Evolutionary conservation across 768 basidiomycete species (phyloP).

Genomic region (Crucibulum laeve): DNA sequence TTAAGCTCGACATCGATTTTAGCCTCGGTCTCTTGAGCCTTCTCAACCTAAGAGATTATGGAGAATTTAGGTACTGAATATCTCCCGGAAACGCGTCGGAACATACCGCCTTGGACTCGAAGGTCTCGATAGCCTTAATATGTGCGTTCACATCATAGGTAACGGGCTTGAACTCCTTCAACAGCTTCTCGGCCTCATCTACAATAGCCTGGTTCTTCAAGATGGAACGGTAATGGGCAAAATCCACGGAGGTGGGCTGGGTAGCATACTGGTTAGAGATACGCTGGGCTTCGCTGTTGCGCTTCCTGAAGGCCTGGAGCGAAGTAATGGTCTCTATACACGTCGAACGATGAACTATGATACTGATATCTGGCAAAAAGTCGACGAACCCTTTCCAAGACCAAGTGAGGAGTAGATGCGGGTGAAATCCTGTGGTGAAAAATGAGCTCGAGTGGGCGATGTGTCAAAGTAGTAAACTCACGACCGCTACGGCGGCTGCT

Average conservation of each 20-base stretch:
- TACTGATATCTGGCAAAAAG: not conserved
- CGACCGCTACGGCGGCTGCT: slow-evolving; percentile 65
- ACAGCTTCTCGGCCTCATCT: slow-evolving; percentile 86
- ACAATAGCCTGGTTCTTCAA: slow-evolving; percentile 92
- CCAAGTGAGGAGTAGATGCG: slow-evolving; percentile 80
- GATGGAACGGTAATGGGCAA: slow-evolving; percentile 85
- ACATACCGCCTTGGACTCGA: slow-evolving; percentile 89
- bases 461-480: slow-evolving; percentile 23
- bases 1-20: slow-evolving; percentile 91
- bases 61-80: slow-evolving; percentile 3
- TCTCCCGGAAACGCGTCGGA: not conserved
- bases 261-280: slow-evolving; percentile 56
- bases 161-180: slow-evolving; percentile 89
- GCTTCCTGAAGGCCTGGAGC: slow-evolving; percentile 95
- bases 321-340: slow-evolving; percentile 79
- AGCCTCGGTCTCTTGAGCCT: slow-evolving; percentile 83
- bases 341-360: slow-evolving; percentile 1
- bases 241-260: slow-evolving; percentile 82
- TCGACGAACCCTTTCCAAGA: slow-evolving; percentile 75
- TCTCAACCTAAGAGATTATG: slow-evolving; percentile 56
- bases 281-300: slow-evolving; percentile 84
- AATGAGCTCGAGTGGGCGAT: slow-evolving; percentile 13
- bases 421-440: slow-evolving; percentile 63
- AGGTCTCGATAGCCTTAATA: slow-evolving; percentile 93
- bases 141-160: slow-evolving; percentile 89